These are phyloP conservation scores for Bryum argenteum DNA, from an alignment of 225 moss, liverwort and hornwort species.

Conservation along the genomic window DNA sequence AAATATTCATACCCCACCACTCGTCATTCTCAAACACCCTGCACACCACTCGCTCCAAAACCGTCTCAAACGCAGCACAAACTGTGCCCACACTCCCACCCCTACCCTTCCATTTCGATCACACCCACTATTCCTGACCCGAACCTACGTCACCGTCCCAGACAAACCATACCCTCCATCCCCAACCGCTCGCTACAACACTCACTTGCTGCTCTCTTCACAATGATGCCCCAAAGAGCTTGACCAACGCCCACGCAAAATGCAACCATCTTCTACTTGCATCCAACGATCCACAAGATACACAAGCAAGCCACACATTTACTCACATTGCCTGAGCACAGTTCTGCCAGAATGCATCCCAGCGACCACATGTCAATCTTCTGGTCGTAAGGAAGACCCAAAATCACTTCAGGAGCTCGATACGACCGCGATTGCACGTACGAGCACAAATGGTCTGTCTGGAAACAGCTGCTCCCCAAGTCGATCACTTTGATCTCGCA, in stretches of 20 bases:
- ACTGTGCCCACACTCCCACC: neutral
- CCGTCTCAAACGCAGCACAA: neutral
- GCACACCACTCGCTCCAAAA: neutral
- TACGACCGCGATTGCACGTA: constrained; percentile 98
- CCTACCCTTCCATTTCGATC: neutral
- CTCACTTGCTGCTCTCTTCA: neutral
- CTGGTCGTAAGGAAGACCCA: constrained; percentile 69
- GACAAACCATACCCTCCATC: neutral
- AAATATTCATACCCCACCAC: neutral
- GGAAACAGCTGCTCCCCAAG: constrained; percentile 99
- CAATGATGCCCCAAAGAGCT: neutral
- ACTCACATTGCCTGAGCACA: constrained; percentile 64
- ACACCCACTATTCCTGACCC: neutral
- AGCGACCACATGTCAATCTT: constrained; percentile 75
- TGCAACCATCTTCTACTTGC: neutral
- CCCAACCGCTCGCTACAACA: neutral
- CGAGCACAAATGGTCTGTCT: constrained; percentile 99
- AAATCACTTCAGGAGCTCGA: constrained; percentile 94
- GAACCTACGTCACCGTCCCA: constrained; percentile 18
- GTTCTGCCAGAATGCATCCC: constrained; percentile 95
- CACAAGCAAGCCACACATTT: neutral
- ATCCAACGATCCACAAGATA: neutral
- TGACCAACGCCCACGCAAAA: neutral
- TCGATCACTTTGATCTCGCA: constrained; percentile 99
- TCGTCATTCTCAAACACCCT: neutral